Evolutionary conservation across 768 basidiomycete species (phyloP), one percentile per base, ranked within the genome.

Genomic region (Trametes villosa): DNA sequence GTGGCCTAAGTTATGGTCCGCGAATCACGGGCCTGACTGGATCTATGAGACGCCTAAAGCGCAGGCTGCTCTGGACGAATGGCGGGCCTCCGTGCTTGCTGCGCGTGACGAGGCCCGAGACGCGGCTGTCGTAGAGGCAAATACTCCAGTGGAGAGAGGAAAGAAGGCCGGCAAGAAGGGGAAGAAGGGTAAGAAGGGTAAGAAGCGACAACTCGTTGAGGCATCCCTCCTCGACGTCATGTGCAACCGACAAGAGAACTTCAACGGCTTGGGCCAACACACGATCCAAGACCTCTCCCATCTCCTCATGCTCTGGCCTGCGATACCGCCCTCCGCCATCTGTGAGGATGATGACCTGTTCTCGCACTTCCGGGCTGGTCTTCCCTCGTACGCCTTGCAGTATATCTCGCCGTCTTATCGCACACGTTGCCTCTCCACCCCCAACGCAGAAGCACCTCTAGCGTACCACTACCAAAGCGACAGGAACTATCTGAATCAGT

Each of bases 211-310:
- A 2, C 4, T 20, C 11, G 3, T 36, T 20, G 9, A 15, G 33
- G 12, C n/a, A 4, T 31, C 53, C 6, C 11, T 44, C 8, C 22
- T 44, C 11, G 53, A 54, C 13, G 31, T n/a, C 5, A n/a, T 54
- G 12, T 33, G 29, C 30, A 4, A 24, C 0, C 1, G 8, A 3
- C 54, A 55, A 24, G 31, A 20, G 1, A 31, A 46, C 2, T 55
- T 55, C 42, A 55, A 55, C 20, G 54, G 54, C 4, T 46, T 38
- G 7, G 55, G 55, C 0, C 36, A 57, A 20, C 55, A 57, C 46
- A 57, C 55, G 4, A 24, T 46, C 3, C 31, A 48, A 20, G 55
- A 48, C 20, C 27, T 57, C 2, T 34, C 49, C 9, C 55, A 57
- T 18, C 4, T 8, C 4, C 24, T 49, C 8, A 46, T 12, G 3